Evolutionary conservation across 129 eudicot species (phyloP).

Genomic region (Pseudognaphalium luteoalbum): DNA sequence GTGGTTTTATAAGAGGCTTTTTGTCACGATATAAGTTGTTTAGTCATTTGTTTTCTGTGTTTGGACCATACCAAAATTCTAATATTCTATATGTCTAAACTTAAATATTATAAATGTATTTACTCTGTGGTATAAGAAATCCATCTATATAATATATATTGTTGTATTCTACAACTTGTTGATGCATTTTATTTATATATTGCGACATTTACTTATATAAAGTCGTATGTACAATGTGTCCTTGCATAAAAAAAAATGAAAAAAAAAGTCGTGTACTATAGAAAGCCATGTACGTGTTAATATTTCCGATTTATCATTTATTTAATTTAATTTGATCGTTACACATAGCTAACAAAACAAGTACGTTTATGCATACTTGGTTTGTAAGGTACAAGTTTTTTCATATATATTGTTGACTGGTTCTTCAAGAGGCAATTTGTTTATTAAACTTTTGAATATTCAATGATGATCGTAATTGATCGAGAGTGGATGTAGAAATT

Average conservation of each 20-base stretch:
- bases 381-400: neutral
- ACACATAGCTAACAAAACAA: neutral
- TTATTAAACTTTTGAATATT: neutral
- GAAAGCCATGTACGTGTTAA: neutral
- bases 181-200: neutral
- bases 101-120: no score
- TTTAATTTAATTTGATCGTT: neutral
- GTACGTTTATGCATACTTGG: neutral
- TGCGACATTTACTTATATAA: neutral
- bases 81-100: neutral
- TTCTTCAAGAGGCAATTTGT: neutral
- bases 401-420: neutral
- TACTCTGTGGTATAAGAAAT: no score
- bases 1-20: slow-evolving; percentile 14
- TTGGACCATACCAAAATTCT: slow-evolving; percentile 6
- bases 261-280: neutral
- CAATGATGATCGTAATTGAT: neutral
- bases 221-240: neutral
- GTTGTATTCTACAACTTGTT: neutral
- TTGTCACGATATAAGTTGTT: slow-evolving; percentile 11
- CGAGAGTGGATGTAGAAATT: neutral
- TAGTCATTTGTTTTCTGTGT: slow-evolving; percentile 17
- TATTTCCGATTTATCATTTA: neutral
- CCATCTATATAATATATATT: neutral
- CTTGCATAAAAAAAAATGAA: neutral